Evolutionary conservation across 2,329 filamentous ascomycete genomes (phyloP), one percentile per base, ranked within the genome.

Genomic region (Penicillium hordei): DNA sequence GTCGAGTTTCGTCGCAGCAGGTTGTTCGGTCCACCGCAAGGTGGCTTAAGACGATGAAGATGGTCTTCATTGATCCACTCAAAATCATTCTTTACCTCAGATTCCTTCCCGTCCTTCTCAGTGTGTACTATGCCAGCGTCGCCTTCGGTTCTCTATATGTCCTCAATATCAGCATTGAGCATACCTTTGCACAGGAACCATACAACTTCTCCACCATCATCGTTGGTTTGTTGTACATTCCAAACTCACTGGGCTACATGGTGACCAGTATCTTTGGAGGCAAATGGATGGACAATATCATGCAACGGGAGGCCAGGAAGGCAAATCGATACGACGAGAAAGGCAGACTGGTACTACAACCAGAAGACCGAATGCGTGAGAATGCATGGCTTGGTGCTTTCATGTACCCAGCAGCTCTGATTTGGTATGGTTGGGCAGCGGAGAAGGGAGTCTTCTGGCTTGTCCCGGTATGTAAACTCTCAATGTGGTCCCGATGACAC

Each of bases 331-430:
- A 87, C 66, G 89, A 91, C 64, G 82, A 81, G 36, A 74, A 83
- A 38, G 90, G 89, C 15, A 83, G 82, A 58, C 78, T 91, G 21
- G 76, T 90, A 10, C 89, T 86, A 68, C 79, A 85, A 2, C 91
- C 91, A 0, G 91, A 94, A 74, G 91, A 95, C 72, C 83, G 91
- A 13, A 90, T 94, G 84, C 81, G 87, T 43, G 89, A 93, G 70
- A 94, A 95, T 69, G 88, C 89, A 3, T 93, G 88, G 88, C 73
- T 93, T 0, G 88, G 88, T 3, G 87, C 87, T 0, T 78, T 86
- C 4, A 65, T 93, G 45, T 93, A 89, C 65, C 91, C 91, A 0
- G 79, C 80, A 0, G 87, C 86, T 0, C 72, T 94, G 59, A 78
- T 94, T 29, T 86, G 87, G 79, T 94, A 90, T 69, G 91, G 91